Evolutionary conservation across 202 grass and related monocot species (phyloP).

Genomic region (Panicum hallii): DNA sequence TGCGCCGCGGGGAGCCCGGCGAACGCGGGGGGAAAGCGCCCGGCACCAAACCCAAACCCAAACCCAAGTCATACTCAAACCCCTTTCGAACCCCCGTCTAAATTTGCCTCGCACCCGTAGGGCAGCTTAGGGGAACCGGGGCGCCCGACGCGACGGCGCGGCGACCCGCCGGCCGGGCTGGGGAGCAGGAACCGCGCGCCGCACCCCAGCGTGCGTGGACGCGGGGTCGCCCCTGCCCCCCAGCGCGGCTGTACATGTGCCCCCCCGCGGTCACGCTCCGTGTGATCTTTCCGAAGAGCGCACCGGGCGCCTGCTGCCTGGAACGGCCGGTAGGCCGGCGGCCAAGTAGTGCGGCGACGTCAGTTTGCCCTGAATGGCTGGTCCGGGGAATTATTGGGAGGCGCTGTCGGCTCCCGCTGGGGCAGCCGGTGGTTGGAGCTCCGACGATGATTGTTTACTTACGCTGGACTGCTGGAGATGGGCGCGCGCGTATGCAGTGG

Average conservation of each 20-base stretch:
- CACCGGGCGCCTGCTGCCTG: not conserved
- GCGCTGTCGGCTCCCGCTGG: not conserved
- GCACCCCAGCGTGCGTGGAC: not conserved
- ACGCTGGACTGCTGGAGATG: not conserved
- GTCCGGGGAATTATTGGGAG: slow-evolving; percentile 23
- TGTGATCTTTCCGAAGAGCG: no score
- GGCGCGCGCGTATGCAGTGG: not conserved
- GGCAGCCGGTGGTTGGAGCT: not conserved
- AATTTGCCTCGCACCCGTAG: not conserved
- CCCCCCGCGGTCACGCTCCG: no score
- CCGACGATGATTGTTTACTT: no score
- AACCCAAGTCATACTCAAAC: not conserved
- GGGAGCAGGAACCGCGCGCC: not conserved
- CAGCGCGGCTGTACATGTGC: no score
- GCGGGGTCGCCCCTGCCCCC: not conserved
- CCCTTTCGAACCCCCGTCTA: not conserved
- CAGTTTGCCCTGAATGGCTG: not conserved
- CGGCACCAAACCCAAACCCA: not conserved
- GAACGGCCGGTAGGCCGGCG: not conserved
- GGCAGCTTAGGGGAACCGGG: not conserved
- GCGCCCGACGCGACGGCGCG: not conserved
- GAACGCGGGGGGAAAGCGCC: no score
- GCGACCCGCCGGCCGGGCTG: not conserved
- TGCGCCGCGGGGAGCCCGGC: not conserved
- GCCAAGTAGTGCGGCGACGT: not conserved